These are phyloP conservation scores for Syzygium grande DNA, from an alignment of 345 rosid genomes.

Conservation along the genomic window DNA sequence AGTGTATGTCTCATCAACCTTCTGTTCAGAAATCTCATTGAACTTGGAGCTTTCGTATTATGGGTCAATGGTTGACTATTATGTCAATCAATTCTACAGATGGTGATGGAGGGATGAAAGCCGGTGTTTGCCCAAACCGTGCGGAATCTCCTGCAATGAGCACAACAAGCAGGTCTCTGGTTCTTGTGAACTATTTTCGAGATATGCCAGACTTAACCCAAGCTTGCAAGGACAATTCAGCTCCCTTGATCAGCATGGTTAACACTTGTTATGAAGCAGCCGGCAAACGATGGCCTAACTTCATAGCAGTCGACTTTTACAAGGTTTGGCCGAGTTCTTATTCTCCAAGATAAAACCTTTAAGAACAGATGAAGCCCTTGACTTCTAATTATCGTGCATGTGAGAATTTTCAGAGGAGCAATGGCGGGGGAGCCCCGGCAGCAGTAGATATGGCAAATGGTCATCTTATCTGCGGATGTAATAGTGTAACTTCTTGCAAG, in stretches of 20 bases:
- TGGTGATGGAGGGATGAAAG: slow-evolving; percentile 64
- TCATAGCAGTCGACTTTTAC: slow-evolving; percentile 87
- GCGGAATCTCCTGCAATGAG: slow-evolving; percentile 64
- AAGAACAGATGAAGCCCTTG: too few species aligned
- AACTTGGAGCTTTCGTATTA: neutral
- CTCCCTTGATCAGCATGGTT: slow-evolving; percentile 49
- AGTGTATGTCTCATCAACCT: slow-evolving; percentile 42
- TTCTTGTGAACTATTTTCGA: slow-evolving; percentile 67
- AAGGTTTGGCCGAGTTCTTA: slow-evolving; percentile 27
- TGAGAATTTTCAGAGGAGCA: slow-evolving; percentile 50
- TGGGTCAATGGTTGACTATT: neutral
- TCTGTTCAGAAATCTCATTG: neutral
- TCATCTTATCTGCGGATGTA: slow-evolving; percentile 67
- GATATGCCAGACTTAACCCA: slow-evolving; percentile 32
- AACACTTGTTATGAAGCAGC: slow-evolving; percentile 50
- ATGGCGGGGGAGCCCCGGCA: slow-evolving; percentile 81
- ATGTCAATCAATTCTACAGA: slow-evolving; percentile 26
- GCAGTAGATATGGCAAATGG: slow-evolving; percentile 72
- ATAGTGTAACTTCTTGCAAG: slow-evolving; percentile 52
- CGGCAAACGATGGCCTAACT: slow-evolving; percentile 88
- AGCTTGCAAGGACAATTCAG: slow-evolving; percentile 74
- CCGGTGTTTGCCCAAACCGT: slow-evolving; percentile 66
- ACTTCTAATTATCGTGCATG: neutral
- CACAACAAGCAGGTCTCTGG: slow-evolving; percentile 47
- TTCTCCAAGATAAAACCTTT: neutral